Conservation (phyloP, 2,329 filamentous ascomycete genomes). For the Trichoderma sp. region DNA sequence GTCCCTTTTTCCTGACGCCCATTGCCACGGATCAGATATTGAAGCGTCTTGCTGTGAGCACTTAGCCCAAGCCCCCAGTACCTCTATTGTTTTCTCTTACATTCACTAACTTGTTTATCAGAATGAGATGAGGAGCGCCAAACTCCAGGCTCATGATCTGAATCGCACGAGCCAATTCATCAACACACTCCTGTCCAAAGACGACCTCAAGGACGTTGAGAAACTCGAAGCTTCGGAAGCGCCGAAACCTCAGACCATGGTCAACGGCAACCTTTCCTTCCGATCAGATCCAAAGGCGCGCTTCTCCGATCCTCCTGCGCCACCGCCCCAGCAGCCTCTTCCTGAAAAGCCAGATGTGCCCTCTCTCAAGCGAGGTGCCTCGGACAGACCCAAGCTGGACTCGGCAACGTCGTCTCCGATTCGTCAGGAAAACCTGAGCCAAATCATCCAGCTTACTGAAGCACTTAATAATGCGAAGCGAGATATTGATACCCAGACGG, state of each 20-base stretch:
- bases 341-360: constrained; percentile 88
- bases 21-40: constrained; percentile 94
- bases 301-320: constrained; percentile 91
- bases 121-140: constrained; percentile 88
- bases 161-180: constrained; percentile 81
- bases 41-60: constrained; percentile 56
- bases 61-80: neutral
- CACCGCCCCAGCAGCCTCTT: constrained; percentile 87
- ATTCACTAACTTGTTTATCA: constrained; percentile 44
- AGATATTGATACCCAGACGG: constrained; percentile 81
- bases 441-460: constrained; percentile 83
- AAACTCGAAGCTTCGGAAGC: constrained; percentile 53
- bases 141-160: constrained; percentile 84
- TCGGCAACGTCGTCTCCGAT: constrained; percentile 59
- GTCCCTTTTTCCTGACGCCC: constrained; percentile 84
- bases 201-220: constrained; percentile 62
- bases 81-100: neutral
- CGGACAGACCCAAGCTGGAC: constrained; percentile 68
- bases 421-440: constrained; percentile 63
- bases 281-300: constrained; percentile 77
- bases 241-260: constrained; percentile 49
- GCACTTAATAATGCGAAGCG: constrained; percentile 81
- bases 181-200: constrained; percentile 72
- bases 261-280: constrained; percentile 58
- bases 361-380: constrained; percentile 73